These are phyloP conservation scores for Rauvolfia tetraphylla DNA, from an alignment of 257 asterid species.

Conservation along the genomic window DNA sequence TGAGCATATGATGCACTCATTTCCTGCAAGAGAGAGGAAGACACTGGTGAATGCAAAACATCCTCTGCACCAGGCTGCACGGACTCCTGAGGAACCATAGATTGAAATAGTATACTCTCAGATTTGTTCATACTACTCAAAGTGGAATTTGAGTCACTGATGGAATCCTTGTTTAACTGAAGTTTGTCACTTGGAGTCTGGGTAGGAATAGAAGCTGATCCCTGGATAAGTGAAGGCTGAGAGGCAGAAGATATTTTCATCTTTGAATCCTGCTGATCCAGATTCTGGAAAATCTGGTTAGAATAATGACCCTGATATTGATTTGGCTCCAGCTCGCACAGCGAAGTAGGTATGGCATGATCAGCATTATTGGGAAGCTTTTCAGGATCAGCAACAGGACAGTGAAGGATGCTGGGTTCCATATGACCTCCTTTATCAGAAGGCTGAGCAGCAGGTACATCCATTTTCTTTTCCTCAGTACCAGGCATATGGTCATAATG, in stretches of 20 bases:
- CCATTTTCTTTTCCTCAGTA: conserved; percentile 31
- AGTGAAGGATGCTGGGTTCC: conserved; percentile 25
- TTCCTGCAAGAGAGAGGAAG: conserved; percentile 33
- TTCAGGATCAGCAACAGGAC: conserved; percentile 24
- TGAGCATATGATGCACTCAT: conserved; percentile 33
- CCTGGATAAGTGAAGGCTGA: conserved; percentile 27
- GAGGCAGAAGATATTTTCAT: conserved; percentile 32
- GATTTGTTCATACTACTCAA: conserved; percentile 26
- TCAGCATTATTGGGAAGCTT: conserved; percentile 34
- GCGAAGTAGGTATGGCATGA: conserved; percentile 21
- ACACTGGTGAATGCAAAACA: conserved; percentile 28
- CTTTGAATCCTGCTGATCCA: conserved; percentile 34
- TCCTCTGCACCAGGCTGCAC: conserved; percentile 30
- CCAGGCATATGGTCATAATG: conserved; percentile 28
- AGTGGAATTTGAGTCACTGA: conserved; percentile 14
- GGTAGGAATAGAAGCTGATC: conserved; percentile 25
- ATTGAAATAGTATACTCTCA: conserved; percentile 31
- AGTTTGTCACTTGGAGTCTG: conserved; percentile 30
- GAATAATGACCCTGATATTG: conserved; percentile 33
- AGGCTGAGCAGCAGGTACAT: conserved; percentile 25
- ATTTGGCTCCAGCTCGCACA: conserved; percentile 19
- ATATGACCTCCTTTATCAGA: conserved; percentile 27
- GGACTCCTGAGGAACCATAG: conserved; percentile 27
- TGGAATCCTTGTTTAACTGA: conserved; percentile 25
- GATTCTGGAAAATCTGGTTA: conserved; percentile 32